Base-by-base conservation (phyloP, 1,139 yeast species). In the Candida sanyaensis region DNA sequence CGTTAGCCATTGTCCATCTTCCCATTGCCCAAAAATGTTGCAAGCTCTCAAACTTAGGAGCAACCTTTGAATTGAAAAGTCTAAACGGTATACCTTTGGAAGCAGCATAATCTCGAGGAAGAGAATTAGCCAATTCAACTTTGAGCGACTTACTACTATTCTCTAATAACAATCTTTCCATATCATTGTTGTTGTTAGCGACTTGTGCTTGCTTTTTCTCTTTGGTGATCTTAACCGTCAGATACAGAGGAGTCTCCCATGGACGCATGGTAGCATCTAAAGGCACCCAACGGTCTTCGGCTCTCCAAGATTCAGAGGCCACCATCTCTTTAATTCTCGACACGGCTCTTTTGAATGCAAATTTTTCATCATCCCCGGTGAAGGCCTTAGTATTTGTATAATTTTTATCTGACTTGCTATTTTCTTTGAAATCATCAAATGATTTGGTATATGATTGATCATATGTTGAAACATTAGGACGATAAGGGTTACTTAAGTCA, bases 311-410 rank as follows among this genome's bases (percentile, higher is more conserved):
- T 27, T 65, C 69, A 0, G 86, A 80, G 1, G 75, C 75, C 0
- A 83, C 79, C 90, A 86, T 86, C 57, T 86, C 92, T 50, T 73
- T 71, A 27, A 86, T 75, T 55, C 93, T 67, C 60, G 85, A 82
- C 1, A 85, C 85, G 0, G 92, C 91, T 54, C 92, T 65, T 53
- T 82, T 83, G 58, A 80, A 86, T 2, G 93, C 91, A 67, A 86
- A 86, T 64, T 77, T 78, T 60, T 86, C 92, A 63, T 86, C 92
- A 57, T 86, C 91, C 28, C 93, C 92, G 0, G 90, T 86, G 56
- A 86, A 86, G 2, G 84, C 84, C 17, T 71, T 69, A 11, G 77
- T 61, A 44, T 82, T 73, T 17, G 78, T 72, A 57, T 75, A 83
- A 56, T 81, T 75, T 8, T 55, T 50, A 26, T 49, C 47, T 0